Conservation (phyloP, 306 rosid species). For the Rosa persica region DNA sequence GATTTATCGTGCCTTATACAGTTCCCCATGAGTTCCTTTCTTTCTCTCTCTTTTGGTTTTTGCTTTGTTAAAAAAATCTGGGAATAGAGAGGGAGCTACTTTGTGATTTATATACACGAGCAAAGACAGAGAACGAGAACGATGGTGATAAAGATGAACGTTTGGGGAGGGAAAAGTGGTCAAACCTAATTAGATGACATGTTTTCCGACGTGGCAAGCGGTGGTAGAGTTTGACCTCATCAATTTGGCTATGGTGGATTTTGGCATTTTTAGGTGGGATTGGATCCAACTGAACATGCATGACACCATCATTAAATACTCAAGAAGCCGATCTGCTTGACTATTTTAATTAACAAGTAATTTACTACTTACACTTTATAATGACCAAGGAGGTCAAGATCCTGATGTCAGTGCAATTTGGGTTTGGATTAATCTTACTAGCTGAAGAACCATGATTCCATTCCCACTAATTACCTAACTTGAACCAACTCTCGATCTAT, state of each 20-base stretch:
- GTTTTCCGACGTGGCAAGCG: slow-evolving; percentile 31
- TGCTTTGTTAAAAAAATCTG: background rate
- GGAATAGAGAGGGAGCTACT: background rate
- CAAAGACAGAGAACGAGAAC: background rate
- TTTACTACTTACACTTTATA: background rate
- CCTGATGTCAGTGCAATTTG: slow-evolving; percentile 7
- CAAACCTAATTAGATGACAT: slow-evolving; percentile 36
- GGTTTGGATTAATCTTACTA: background rate
- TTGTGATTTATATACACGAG: slow-evolving; percentile 17
- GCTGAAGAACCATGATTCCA: background rate
- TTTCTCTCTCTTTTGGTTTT: background rate
- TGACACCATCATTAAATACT: background rate
- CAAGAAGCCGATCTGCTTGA: background rate
- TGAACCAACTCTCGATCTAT: background rate
- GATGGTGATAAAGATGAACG: background rate
- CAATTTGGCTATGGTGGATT: background rate
- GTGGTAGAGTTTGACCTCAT: slow-evolving; percentile 21
- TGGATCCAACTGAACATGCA: slow-evolving; percentile 12
- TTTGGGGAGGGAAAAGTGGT: slow-evolving; percentile 27
- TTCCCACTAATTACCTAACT: background rate
- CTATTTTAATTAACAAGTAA: background rate
- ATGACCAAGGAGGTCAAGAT: slow-evolving; percentile 2
- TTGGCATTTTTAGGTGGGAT: background rate
- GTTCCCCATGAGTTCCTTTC: slow-evolving; percentile 54
- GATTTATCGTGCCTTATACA: slow-evolving; percentile 50